Conservation (phyloP, 2,329 filamentous ascomycete species). For the Didymella pomorum region DNA sequence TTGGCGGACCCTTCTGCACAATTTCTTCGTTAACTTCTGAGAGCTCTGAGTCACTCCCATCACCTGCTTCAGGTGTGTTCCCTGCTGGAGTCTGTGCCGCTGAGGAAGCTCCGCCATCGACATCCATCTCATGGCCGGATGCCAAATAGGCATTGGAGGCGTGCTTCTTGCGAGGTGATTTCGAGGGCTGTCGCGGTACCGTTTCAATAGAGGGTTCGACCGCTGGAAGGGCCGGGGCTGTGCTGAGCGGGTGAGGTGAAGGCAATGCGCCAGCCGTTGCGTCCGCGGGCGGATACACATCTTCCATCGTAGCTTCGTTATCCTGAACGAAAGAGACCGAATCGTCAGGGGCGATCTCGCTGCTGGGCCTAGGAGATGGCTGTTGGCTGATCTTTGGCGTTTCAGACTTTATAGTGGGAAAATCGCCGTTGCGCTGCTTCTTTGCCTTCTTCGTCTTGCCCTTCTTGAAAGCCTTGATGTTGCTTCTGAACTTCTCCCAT, state of each 20-base stretch:
- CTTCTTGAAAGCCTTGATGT: constrained; percentile 55
- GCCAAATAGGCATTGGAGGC: constrained; percentile 32
- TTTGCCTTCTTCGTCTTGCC: constrained; percentile 43
- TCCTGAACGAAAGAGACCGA: constrained; percentile 34
- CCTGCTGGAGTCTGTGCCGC: constrained; percentile 37
- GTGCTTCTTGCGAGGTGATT: constrained; percentile 44
- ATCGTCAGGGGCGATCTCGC: constrained; percentile 37
- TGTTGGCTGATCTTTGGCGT: constrained; percentile 27
- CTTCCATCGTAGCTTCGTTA: constrained; percentile 28
- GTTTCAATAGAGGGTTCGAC: constrained; percentile 36
- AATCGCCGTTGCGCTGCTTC: constrained; percentile 27
- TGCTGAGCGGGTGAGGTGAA: constrained; percentile 39
- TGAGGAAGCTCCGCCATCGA: constrained; percentile 36
- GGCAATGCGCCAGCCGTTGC: constrained; percentile 13
- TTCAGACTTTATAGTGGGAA: constrained; percentile 46
- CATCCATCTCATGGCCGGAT: constrained; percentile 30
- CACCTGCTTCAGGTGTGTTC: constrained; percentile 40
- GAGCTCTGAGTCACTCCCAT: constrained; percentile 46
- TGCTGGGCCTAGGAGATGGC: constrained; percentile 36
- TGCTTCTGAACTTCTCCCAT: constrained; percentile 52
- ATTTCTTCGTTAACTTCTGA: constrained; percentile 52
- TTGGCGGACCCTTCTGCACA: constrained; percentile 45
- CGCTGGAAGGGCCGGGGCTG: constrained; percentile 39
- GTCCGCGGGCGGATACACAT: constrained; percentile 28
- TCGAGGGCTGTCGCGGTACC: constrained; percentile 39